Evolutionary conservation across 2,329 filamentous ascomycete genomes (phyloP).

Genomic region (Nemania serpens): DNA sequence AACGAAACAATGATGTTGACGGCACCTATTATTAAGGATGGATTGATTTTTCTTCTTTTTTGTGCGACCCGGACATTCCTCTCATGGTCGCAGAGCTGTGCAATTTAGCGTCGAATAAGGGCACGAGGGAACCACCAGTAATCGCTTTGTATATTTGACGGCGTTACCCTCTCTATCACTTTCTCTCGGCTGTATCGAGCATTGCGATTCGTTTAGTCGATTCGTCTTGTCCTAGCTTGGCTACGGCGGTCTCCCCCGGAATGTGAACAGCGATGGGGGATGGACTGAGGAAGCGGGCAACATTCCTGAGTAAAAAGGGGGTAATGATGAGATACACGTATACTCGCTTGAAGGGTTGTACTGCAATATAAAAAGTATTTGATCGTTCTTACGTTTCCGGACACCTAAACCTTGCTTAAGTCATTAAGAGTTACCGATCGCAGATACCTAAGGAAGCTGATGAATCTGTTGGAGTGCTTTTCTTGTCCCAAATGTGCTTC

Average conservation of each 20-base stretch:
- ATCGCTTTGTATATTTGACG: constrained; percentile 26
- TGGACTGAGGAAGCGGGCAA: constrained; percentile 20
- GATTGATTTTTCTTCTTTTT: constrained; percentile 10
- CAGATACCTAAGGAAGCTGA: too few relatives aligned
- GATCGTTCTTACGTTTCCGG: constrained; percentile 25
- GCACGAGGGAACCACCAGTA: constrained; percentile 6
- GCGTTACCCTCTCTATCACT: constrained; percentile 5
- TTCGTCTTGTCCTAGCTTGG: constrained; percentile 1
- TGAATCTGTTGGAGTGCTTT: too few relatives aligned
- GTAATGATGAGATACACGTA: constrained; percentile 26
- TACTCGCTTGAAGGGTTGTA: constrained; percentile 35
- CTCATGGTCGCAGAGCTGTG: not conserved
- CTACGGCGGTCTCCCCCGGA: constrained; percentile 1
- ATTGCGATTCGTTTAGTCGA: constrained; percentile 12
- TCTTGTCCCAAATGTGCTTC: too few relatives aligned
- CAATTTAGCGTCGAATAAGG: constrained; percentile 5
- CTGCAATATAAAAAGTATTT: constrained; percentile 38
- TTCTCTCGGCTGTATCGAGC: constrained; percentile 12
- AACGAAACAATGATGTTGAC: constrained; percentile 41
- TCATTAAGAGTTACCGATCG: too few relatives aligned
- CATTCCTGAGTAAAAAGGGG: constrained; percentile 5
- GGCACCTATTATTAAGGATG: constrained; percentile 19
- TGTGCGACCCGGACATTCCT: constrained; percentile 3
- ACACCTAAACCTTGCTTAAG: too few relatives aligned
- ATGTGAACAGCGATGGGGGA: not conserved